Evolutionary conservation across 352 stramenopile genomes (phyloP).

Genomic region (Plasmopara muralis): DNA sequence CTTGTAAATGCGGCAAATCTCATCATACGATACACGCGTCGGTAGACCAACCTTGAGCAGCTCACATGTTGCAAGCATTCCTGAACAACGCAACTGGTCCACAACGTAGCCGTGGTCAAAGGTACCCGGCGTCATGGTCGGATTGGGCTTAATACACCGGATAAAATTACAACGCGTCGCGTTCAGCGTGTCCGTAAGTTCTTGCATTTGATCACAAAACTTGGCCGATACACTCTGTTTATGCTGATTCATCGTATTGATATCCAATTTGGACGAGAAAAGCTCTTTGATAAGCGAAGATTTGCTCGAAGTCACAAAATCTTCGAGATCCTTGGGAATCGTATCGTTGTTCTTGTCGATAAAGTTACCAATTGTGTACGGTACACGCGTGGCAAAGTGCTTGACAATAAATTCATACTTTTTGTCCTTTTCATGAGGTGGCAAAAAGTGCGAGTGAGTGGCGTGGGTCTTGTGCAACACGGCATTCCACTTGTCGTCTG

Average conservation of each 20-base stretch:
- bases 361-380: conserved; percentile 94
- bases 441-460: conserved; percentile 61
- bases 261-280: conserved; percentile 57
- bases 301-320: conserved; percentile 81
- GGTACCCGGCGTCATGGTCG: conserved; percentile 60
- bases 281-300: conserved; percentile 76
- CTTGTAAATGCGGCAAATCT: conserved; percentile 87
- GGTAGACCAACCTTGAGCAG: conserved; percentile 88
- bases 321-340: conserved; percentile 87
- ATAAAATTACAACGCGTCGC: conserved; percentile 85
- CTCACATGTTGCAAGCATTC: conserved; percentile 87
- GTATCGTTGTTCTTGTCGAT: conserved; percentile 96
- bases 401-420: conserved; percentile 94
- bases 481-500: conserved; percentile 82
- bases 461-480: conserved; percentile 76
- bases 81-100: conserved; percentile 85
- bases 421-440: conserved; percentile 82
- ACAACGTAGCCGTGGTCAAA: conserved; percentile 89
- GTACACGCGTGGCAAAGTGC: conserved; percentile 93
- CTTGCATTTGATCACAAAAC: conserved; percentile 84
- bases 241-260: conserved; percentile 39
- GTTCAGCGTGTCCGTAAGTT: conserved; percentile 81
- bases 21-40: conserved; percentile 85
- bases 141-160: conserved; percentile 89
- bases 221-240: conserved; percentile 71